These are phyloP conservation scores for Spencermartinsiella ligniputridi DNA, from an alignment of 1,139 yeast genomes.

Conservation along the genomic window DNA sequence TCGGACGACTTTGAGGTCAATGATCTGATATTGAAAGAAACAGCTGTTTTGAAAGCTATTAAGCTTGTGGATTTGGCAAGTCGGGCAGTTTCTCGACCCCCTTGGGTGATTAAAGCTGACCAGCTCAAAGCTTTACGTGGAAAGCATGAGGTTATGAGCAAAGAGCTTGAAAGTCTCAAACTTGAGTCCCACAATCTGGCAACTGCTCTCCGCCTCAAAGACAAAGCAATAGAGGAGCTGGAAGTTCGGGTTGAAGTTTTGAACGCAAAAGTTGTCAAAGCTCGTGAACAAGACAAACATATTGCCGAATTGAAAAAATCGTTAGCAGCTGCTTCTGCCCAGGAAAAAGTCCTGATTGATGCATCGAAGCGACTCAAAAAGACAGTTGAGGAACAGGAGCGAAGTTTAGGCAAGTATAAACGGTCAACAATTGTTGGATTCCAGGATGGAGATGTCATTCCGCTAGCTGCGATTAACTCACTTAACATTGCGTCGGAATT, in stretches of 20 bases:
- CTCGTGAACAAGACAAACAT: constrained; percentile 34
- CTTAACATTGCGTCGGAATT: constrained; percentile 20
- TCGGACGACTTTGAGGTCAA: background rate
- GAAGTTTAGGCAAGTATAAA: constrained; percentile 18
- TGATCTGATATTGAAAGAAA: background rate
- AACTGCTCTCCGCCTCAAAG: constrained; percentile 31
- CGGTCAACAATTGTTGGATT: constrained; percentile 13
- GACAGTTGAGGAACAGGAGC: constrained; percentile 35
- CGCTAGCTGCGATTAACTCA: constrained; percentile 14
- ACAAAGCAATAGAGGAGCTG: constrained; percentile 41
- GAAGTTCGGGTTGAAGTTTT: constrained; percentile 42
- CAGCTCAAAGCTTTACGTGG: constrained; percentile 17
- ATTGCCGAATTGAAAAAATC: constrained; percentile 29
- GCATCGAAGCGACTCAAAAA: constrained; percentile 22
- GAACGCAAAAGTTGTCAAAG: constrained; percentile 41
- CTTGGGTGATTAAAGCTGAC: constrained; percentile 22
- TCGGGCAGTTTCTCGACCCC: constrained; percentile 10
- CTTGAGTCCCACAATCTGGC: constrained; percentile 24
- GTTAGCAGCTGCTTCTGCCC: constrained; percentile 26
- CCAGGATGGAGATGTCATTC: constrained; percentile 9
- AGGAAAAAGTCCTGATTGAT: constrained; percentile 24
- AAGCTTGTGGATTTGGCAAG: constrained; percentile 7
- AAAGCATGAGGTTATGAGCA: constrained; percentile 17
- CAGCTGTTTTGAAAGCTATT: constrained; percentile 4
- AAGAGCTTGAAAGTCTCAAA: constrained; percentile 24